Evolutionary conservation across 768 basidiomycete genomes (phyloP), one percentile per base, ranked within the genome.

Genomic region (Tulasnella sp.): DNA sequence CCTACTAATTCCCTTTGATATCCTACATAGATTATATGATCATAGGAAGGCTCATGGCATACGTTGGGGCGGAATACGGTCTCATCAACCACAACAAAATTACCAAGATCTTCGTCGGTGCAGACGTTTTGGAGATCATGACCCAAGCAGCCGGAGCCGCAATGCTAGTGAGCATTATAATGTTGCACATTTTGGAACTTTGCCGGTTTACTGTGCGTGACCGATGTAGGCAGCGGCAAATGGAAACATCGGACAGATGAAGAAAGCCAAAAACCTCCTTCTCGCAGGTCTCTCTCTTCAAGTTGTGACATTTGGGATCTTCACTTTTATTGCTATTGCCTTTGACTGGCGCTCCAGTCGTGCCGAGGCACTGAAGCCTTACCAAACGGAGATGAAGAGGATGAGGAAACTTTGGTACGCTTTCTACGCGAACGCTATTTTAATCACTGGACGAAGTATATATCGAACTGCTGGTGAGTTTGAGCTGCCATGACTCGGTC

Each of bases 71-170:
- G 8, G 72, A 71, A 17, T 76, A 19, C 58, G 45, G 39, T 11
- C 36, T 72, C 75, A 58, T 78, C 31, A 40, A 42, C 22, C 78
- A 78, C 71, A 34, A 39, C 15, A 52, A 73, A 38, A 77, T 78
- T 34, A 78, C 78, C 52, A 77, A 77, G 40, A 45, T 77, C 25
- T 78, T 78, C 49, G 78, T 78, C 40, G 37, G 68, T 34, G 39
- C 72, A 11, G 78, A 78, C 52, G 29, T 78, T 11, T n/a, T 77
- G 22, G 77, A 70, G 14, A 76, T 78, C 38, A 8, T 77, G 12
- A 74, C 78, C 9, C 78, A 78, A 70, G 76, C 76, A 7, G 67
- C 31, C 14, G 76, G 76, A n/a, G 75, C 37, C 14, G 42, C 70
- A 37, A 71, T 78, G 5, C 64, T 42, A 25, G 58, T 67, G 9